phyloP scores from a whole-genome alignment of 345 rosid species.

The Lagerstroemia speciosa region DNA sequence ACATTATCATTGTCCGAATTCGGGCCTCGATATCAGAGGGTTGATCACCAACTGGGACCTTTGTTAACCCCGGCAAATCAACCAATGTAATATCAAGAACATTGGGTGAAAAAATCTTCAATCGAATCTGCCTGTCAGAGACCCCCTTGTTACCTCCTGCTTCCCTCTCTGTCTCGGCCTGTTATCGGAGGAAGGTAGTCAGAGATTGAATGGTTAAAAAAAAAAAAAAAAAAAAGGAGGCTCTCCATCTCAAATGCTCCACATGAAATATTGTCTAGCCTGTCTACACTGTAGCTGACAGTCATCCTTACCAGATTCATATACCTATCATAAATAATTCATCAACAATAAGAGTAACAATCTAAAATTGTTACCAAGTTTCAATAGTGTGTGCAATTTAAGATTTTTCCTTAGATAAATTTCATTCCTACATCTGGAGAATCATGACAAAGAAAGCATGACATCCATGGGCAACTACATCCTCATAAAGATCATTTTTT shows the following conservation, averaged over 20 bases:
- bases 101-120: constrained; percentile 85
- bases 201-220: background rate
- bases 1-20: constrained; percentile 91
- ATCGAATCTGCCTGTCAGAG: constrained; percentile 74
- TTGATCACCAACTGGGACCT: constrained; percentile 97
- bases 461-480: too few relatives aligned
- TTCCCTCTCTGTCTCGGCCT: constrained; percentile 85
- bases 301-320: too few relatives aligned
- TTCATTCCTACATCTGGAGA: too few relatives aligned
- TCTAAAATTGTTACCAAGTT: too few relatives aligned
- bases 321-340: too few relatives aligned
- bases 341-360: too few relatives aligned
- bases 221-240: too few relatives aligned
- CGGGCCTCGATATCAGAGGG: constrained; percentile 90
- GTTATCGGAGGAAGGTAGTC: constrained; percentile 7
- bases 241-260: background rate
- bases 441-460: too few relatives aligned
- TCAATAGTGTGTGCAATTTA: too few relatives aligned
- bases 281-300: too few relatives aligned
- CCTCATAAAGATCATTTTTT: too few relatives aligned
- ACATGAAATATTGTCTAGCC: background rate
- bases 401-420: too few relatives aligned
- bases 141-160: constrained; percentile 95
- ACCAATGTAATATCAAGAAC: constrained; percentile 90
- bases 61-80: constrained; percentile 93